Base-by-base conservation (phyloP, 192 early-diverging fungal genomes). In the Endogone sp. region DNA sequence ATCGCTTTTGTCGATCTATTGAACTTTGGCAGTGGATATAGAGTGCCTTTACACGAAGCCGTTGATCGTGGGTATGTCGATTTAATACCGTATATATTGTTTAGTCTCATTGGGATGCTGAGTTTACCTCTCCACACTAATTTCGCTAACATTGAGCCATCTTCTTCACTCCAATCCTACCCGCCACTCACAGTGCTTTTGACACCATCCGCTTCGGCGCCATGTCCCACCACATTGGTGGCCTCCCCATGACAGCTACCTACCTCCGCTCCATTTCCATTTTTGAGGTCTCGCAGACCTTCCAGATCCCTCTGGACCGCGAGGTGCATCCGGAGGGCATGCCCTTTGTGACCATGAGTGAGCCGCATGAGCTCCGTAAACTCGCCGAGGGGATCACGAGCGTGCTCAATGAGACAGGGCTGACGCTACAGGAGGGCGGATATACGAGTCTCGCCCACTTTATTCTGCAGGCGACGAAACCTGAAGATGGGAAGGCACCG, bases 141-240 rank as follows among this genome's bases (percentile, higher is more conserved):
- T n/a, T n/a, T n/a, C n/a, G n/a, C n/a, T n/a, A n/a, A n/a, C n/a
- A n/a, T n/a, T n/a, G n/a, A n/a, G n/a, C n/a, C n/a, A n/a, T n/a
- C n/a, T n/a, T n/a, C n/a, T n/a, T n/a, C n/a, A n/a, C n/a, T n/a
- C n/a, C n/a, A n/a, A n/a, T n/a, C n/a, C n/a, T n/a, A n/a, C n/a
- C n/a, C n/a, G n/a, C n/a, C n/a, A n/a, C n/a, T n/a, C n/a, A 60
- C 20, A 90, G 92, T 16, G 91, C 89, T 0, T 89, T 91, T 22
- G 88, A 92, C 63, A 90, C 87, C 2, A 89, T 95, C 28, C 79
- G 84, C 32, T 95, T 90, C 81, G 94, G 94, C 9, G 84, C 85
- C 69, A 92, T 96, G 83, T 87, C 90, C 56, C 79, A 94, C 67
- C 91, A 94, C 67, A 92, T 96, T 32, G 86, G 90, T 0, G 86